Conservation (phyloP, 176 grass and related monocot species). For the Hsuehochloa calcarea region DNA sequence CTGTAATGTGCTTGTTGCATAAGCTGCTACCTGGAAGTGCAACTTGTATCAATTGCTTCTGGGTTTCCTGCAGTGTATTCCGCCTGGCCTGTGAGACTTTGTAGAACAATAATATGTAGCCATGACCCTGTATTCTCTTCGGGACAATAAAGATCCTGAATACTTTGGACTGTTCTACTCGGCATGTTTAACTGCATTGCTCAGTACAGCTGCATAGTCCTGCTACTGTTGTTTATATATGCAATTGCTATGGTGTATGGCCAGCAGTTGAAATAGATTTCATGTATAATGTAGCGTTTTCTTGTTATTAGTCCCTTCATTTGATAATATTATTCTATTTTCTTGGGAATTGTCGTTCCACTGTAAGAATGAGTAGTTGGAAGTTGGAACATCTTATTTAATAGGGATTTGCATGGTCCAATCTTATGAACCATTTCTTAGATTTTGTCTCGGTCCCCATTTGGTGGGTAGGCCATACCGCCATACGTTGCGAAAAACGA, state of each 20-base stretch:
- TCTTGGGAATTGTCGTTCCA: background rate
- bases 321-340: background rate
- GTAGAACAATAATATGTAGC: conserved; percentile 25
- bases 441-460: too few relatives aligned
- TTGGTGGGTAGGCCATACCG: too few relatives aligned
- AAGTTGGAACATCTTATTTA: too few relatives aligned
- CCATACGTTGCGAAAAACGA: background rate
- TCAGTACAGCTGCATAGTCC: background rate
- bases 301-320: background rate
- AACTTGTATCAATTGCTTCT: background rate
- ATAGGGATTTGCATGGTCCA: too few relatives aligned
- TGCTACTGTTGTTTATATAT: background rate
- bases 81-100: background rate
- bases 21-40: conserved; percentile 6
- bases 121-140: background rate
- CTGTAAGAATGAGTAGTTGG: too few relatives aligned
- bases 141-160: conserved; percentile 8
- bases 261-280: background rate
- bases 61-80: background rate
- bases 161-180: background rate
- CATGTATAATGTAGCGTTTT: background rate
- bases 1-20: conserved; percentile 31
- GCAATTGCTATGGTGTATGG: background rate
- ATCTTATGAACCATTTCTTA: too few relatives aligned
- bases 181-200: background rate